Conservation (phyloP, 1,139 yeast genomes). For the Candida pseudocylindracea region DNA sequence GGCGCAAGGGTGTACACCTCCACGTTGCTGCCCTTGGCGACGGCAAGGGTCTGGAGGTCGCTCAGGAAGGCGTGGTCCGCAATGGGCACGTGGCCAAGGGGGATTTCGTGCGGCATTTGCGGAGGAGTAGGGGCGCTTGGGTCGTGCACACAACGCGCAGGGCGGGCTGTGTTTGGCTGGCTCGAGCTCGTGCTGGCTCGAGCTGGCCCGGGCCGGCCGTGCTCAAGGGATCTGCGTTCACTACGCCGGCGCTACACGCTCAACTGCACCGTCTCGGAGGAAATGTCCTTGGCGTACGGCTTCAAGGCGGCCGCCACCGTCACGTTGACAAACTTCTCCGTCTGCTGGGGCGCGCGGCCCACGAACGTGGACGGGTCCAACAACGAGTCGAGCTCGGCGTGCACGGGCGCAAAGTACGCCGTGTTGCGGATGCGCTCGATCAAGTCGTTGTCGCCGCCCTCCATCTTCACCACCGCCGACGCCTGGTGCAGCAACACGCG, state of each 20-base stretch:
- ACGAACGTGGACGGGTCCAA: constrained; percentile 88
- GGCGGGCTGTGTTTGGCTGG: too few relatives aligned
- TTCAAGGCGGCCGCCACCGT: constrained; percentile 72
- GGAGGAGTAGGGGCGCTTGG: too few relatives aligned
- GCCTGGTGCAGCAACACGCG: constrained; percentile 96
- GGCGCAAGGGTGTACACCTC: constrained; percentile 39
- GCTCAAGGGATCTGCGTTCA: too few relatives aligned
- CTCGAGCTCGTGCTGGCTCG: too few relatives aligned
- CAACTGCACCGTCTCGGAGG: constrained; percentile 35
- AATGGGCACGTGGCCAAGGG: constrained; percentile 51
- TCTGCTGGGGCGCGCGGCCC: constrained; percentile 98
- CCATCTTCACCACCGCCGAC: constrained; percentile 88
- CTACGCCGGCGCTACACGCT: constrained; percentile 12
- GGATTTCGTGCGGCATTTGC: too few relatives aligned
- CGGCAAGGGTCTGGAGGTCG: constrained; percentile 48
- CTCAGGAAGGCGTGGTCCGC: constrained; percentile 77
- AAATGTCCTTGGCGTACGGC: constrained; percentile 39
- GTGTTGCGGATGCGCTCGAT: constrained; percentile 72
- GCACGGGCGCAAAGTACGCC: constrained; percentile 73
- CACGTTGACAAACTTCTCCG: constrained; percentile 71
- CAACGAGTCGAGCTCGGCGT: constrained; percentile 57
- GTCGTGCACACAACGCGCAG: too few relatives aligned
- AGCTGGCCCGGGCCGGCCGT: too few relatives aligned
- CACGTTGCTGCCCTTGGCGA: constrained; percentile 58
- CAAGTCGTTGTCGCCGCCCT: constrained; percentile 96